These are phyloP conservation scores for Neurospora africana DNA, from an alignment of 495 filamentous ascomycete species.

Conservation along the genomic window DNA sequence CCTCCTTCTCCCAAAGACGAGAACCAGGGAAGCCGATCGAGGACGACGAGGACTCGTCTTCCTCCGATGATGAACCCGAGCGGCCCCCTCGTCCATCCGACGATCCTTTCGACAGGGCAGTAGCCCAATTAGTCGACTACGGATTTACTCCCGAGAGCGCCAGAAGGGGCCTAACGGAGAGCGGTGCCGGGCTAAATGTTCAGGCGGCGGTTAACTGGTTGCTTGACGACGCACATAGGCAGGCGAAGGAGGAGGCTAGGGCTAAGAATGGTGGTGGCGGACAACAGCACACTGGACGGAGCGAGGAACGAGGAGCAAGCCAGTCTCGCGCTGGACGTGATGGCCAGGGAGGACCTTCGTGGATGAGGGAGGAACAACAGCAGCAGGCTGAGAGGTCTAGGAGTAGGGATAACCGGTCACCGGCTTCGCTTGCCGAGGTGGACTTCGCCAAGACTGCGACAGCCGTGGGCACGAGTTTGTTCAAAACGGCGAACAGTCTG, in stretches of 20 bases:
- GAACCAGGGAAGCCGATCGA: slow-evolving; percentile 37
- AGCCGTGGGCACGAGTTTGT: slow-evolving; percentile 67
- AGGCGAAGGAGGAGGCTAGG: slow-evolving; percentile 45
- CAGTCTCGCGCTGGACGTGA: slow-evolving; percentile 16
- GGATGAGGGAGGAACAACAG: slow-evolving; percentile 25
- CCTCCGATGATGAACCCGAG: slow-evolving; percentile 28
- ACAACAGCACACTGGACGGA: slow-evolving; percentile 12
- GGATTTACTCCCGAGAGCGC: slow-evolving; percentile 80
- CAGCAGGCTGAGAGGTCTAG: slow-evolving; percentile 25
- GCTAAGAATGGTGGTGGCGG: slow-evolving; percentile 11
- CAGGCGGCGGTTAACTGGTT: slow-evolving; percentile 85
- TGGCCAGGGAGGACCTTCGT: slow-evolving; percentile 20
- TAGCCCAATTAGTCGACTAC: slow-evolving; percentile 91
- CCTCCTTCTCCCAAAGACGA: slow-evolving; percentile 19
- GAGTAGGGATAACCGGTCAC: slow-evolving; percentile 47
- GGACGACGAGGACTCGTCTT: slow-evolving; percentile 34
- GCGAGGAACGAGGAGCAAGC: slow-evolving; percentile 19
- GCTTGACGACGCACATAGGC: slow-evolving; percentile 76
- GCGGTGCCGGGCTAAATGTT: slow-evolving; percentile 66
- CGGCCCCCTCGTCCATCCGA: slow-evolving; percentile 18
- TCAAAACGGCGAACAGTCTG: slow-evolving; percentile 87
- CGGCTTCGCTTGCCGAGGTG: slow-evolving; percentile 47
- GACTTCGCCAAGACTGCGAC: slow-evolving; percentile 75
- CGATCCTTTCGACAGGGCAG: slow-evolving; percentile 65
- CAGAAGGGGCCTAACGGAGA: slow-evolving; percentile 64